Evolutionary conservation across 139 green algal species (phyloP).

Genomic region (Raphidocelis subcapitata): DNA sequence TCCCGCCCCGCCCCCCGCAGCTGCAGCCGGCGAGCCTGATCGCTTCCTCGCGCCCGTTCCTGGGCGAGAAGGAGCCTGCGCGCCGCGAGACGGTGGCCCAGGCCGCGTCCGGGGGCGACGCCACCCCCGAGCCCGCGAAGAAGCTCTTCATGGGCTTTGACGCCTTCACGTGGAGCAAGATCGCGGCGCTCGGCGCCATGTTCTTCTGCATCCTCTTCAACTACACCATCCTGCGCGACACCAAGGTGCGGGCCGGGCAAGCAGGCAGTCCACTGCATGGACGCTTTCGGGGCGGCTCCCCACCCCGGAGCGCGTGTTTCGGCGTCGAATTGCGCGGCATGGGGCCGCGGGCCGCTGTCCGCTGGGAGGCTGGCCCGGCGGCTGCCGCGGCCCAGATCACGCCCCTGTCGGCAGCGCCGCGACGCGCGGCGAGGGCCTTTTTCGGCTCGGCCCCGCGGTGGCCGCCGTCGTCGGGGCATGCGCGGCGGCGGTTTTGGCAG

Average conservation of each 20-base stretch:
- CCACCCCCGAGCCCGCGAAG: neutral
- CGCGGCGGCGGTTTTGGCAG: no score
- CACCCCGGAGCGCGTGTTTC: no score
- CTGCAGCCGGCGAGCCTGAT: conserved; percentile 17
- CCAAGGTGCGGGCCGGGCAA: conserved; percentile 72
- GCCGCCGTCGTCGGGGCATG: no score
- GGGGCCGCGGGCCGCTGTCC: no score
- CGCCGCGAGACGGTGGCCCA: conserved; percentile 10
- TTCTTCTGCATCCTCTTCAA: conserved; percentile 99
- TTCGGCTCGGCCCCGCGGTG: no score
- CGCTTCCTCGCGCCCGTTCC: neutral
- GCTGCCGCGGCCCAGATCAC: no score
- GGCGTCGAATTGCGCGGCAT: no score
- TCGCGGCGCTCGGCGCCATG: conserved; percentile 92
- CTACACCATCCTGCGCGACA: conserved; percentile 99
- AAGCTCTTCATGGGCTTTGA: conserved; percentile 26
- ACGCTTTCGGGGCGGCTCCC: no score
- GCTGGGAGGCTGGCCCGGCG: no score
- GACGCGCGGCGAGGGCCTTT: no score
- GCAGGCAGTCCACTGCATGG: no score
- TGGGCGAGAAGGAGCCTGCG: conserved; percentile 14
- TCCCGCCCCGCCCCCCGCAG: neutral
- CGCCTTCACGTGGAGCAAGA: conserved; percentile 62
- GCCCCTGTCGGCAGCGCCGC: no score
- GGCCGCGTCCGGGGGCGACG: conserved; percentile 9